These are phyloP conservation scores for Citrullus colocynthis DNA, from an alignment of 306 rosid genomes.

Conservation along the genomic window DNA sequence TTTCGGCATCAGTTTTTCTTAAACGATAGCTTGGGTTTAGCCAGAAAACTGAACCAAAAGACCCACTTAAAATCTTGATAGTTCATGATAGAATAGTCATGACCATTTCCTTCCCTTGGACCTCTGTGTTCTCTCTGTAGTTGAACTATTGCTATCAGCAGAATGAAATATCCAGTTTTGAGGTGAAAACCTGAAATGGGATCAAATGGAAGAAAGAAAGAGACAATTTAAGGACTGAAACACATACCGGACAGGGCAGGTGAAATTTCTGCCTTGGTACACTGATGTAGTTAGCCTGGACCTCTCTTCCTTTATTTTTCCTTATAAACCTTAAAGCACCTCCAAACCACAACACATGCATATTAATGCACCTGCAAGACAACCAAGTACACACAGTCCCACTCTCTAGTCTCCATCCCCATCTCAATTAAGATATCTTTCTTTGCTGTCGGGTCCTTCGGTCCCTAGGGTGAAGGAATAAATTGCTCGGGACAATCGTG, in stretches of 20 bases:
- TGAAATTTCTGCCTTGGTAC: neutral
- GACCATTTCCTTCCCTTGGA: neutral
- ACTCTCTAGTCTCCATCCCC: neutral
- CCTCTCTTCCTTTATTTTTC: neutral
- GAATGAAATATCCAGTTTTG: neutral
- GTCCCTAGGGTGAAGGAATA: neutral
- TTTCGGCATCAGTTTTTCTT: neutral
- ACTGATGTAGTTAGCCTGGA: constrained; percentile 1
- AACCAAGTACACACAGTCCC: constrained; percentile 7
- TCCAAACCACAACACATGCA: constrained; percentile 4
- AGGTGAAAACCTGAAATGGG: neutral
- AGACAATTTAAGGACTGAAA: neutral
- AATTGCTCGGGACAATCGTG: neutral
- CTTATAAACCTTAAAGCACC: neutral
- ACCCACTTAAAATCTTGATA: neutral
- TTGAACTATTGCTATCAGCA: neutral
- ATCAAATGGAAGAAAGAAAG: neutral
- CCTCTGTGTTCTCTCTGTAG: neutral
- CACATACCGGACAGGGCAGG: neutral
- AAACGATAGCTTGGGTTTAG: neutral
- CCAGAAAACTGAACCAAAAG: neutral
- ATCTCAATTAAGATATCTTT: neutral
- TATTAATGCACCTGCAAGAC: neutral
- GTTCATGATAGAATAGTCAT: neutral
- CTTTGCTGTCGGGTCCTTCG: neutral